A percentile compares a stretch with the other conserved stretches of the same genome.
Conservation (phyloP, 805 yeast genomes). For the Wickerhamiella australiensis region DNA sequence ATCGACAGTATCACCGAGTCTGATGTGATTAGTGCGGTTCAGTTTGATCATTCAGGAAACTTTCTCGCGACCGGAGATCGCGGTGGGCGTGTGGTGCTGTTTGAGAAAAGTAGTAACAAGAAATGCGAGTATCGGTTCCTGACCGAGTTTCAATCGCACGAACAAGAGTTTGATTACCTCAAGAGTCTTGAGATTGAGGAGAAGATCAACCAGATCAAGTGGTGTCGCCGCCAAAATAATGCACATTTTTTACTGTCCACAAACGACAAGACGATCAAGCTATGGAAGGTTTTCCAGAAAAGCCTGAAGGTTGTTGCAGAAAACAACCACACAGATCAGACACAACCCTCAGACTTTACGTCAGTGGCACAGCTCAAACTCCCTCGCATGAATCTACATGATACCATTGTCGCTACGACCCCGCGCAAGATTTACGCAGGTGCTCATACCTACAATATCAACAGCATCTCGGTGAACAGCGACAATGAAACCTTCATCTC, state of each 20-base stretch:
- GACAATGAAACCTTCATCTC: conserved; percentile 93
- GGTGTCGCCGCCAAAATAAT: conserved; percentile 81
- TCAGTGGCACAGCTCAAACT: conserved; percentile 42
- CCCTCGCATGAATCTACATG: conserved; percentile 87
- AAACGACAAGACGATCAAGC: conserved; percentile 94
- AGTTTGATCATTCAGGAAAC: conserved; percentile 89
- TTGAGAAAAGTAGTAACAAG: conserved; percentile 42
- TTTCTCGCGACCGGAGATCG: conserved; percentile 96
- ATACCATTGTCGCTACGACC: conserved; percentile 86
- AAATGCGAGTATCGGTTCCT: conserved; percentile 83
- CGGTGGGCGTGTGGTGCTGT: conserved; percentile 94
- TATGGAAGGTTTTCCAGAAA: conserved; percentile 92
- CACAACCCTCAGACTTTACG: conserved; percentile 23
- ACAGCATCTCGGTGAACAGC: conserved; percentile 84
- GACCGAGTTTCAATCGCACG: conserved; percentile 96
- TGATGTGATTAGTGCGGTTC: conserved; percentile 93
- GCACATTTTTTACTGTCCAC: conserved; percentile 86
- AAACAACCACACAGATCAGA: conserved; percentile 56
- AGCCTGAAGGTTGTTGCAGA: conserved; percentile 85
- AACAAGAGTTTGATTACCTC: conserved; percentile 94
- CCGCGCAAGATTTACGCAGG: conserved; percentile 86
- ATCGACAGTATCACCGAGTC: conserved; percentile 92
- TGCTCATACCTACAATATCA: conserved; percentile 97
- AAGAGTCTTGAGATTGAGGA: conserved; percentile 95
- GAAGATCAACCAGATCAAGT: conserved; percentile 87